Conservation (phyloP, 2,329 filamentous ascomycete species). For the Pleurostoma richardsiae region DNA sequence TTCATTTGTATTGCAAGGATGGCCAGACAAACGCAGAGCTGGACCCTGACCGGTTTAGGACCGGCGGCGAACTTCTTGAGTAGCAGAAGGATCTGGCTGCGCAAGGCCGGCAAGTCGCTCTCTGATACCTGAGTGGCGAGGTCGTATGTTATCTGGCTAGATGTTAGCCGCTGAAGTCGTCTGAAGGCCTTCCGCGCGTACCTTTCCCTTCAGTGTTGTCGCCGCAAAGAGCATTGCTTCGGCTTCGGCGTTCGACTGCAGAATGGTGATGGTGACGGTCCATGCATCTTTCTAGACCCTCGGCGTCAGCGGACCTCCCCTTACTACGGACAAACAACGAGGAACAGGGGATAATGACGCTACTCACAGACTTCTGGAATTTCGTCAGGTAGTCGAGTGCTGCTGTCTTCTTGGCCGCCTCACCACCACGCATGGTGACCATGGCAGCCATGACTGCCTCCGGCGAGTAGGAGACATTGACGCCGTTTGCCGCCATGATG, state of each 20-base stretch:
- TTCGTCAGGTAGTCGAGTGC: slow-evolving; percentile 80
- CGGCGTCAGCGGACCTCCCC: slow-evolving; percentile 11
- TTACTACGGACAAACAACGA: too few species aligned
- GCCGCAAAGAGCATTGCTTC: slow-evolving; percentile 94
- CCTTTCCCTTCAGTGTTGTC: slow-evolving; percentile 97
- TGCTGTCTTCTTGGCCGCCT: slow-evolving; percentile 81
- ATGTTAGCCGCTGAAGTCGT: slow-evolving; percentile 6
- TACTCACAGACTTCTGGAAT: slow-evolving; percentile 94
- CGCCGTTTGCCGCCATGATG: slow-evolving; percentile 62
- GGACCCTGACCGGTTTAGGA: slow-evolving; percentile 79
- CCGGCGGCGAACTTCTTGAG: slow-evolving; percentile 77
- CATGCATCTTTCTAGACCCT: slow-evolving; percentile 74
- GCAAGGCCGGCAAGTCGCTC: slow-evolving; percentile 68
- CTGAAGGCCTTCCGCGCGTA: slow-evolving; percentile 30
- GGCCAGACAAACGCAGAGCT: slow-evolving; percentile 91
- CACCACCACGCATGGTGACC: slow-evolving; percentile 83
- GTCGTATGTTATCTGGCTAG: slow-evolving; percentile 84
- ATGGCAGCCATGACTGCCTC: slow-evolving; percentile 76
- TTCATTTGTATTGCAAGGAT: slow-evolving; percentile 95
- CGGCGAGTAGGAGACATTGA: slow-evolving; percentile 70
- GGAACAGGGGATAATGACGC: not conserved
- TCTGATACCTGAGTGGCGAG: slow-evolving; percentile 77
- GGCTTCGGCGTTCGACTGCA: slow-evolving; percentile 74
- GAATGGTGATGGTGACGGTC: slow-evolving; percentile 79
- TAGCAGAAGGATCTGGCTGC: slow-evolving; percentile 77